Percentiles rank a stretch among this genome's conserved stretches.
These are phyloP conservation scores for Ustilaginoidea virens DNA, from an alignment of 2,329 filamentous ascomycete species.

Conservation along the genomic window DNA sequence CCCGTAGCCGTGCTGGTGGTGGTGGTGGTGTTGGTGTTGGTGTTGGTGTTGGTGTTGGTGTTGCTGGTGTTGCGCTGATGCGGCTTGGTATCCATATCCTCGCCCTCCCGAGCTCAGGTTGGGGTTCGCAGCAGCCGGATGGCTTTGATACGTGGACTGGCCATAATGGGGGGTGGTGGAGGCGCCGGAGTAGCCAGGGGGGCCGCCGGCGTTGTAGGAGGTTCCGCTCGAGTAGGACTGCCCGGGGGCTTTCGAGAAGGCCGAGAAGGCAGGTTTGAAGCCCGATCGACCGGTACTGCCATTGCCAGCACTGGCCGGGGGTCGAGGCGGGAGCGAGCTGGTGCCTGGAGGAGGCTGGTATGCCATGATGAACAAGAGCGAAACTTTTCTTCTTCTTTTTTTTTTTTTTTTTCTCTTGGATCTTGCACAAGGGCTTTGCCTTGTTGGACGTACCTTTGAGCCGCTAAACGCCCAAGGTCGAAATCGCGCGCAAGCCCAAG, in stretches of 20 bases:
- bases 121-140: slow-evolving; percentile 19
- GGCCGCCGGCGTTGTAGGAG: slow-evolving; percentile 14
- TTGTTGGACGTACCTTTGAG: slow-evolving; percentile 34
- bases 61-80: slow-evolving; percentile 14
- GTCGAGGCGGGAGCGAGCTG: slow-evolving; percentile 54
- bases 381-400: slow-evolving; percentile 9
- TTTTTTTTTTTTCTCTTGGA: slow-evolving; percentile 6
- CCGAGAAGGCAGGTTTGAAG: slow-evolving; percentile 35
- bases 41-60: slow-evolving; percentile 8
- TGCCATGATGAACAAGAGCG: slow-evolving; percentile 59
- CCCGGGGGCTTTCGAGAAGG: slow-evolving; percentile 18
- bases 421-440: slow-evolving; percentile 1
- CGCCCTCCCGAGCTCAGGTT: slow-evolving; percentile 6
- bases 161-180: slow-evolving; percentile 5
- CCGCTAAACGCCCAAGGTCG: slow-evolving; percentile 21
- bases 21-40: slow-evolving; percentile 5
- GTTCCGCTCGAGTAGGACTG: slow-evolving; percentile 20
- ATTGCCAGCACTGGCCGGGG: slow-evolving; percentile 38
- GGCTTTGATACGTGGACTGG: slow-evolving; percentile 10
- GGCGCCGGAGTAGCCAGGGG: slow-evolving; percentile 4
- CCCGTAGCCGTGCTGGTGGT: slow-evolving; percentile 9
- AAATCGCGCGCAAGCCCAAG: background rate
- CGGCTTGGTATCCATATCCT: slow-evolving; percentile 5
- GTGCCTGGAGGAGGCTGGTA: slow-evolving; percentile 72
- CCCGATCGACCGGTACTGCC: slow-evolving; percentile 19